Evolutionary conservation across 768 basidiomycete genomes (phyloP), one percentile per base, ranked within the genome.

Genomic region (Trametes coccinea): DNA sequence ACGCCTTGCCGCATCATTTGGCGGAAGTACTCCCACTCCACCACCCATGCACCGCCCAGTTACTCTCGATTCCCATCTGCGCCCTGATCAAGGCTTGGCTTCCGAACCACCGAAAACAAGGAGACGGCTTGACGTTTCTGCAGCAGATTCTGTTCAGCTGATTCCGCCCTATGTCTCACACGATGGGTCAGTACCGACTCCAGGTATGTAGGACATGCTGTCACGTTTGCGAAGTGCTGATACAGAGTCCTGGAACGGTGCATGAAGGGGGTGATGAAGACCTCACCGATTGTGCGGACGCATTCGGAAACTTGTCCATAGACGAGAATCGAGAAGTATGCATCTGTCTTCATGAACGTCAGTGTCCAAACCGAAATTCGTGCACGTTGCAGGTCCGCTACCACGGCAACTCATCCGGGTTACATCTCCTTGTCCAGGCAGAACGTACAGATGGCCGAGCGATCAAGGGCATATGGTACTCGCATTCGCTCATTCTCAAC

Each of bases 241-340:
- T 11, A 11, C 6, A 6, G 34, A 37, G 34, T 5, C 6, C 34
- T 37, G 6, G 11, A 29, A 31, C 29, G 9, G 31, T 27, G 14
- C 31, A 27, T 43, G 13, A 30, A 13, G 48, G 29, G 1, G 30
- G 29, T 49, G 61, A 62, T 8, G 65, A 61, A 0, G 66, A 65
- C n/a, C n/a, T 63, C 33, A 81, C 80, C 49, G 74, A 82, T 0
- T 72, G 80, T 14, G 59, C 63, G 16, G 86, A 88, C 67, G 82
- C 82, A 22, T 78, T 92, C 60, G 88, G 90, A 16, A 83, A 87
- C 64, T 69, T 92, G 41, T 91, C 90, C 10, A 75, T 92, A 45
- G 88, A 90, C 65, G 90, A 91, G 71, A 84, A 90, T 68, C 83
- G 81, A 68, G 89, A 92, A 76, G 90, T 89, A 61, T 14, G 70